phyloP scores from a whole-genome alignment of 768 basidiomycete genomes.

The Serendipita sp. region DNA sequence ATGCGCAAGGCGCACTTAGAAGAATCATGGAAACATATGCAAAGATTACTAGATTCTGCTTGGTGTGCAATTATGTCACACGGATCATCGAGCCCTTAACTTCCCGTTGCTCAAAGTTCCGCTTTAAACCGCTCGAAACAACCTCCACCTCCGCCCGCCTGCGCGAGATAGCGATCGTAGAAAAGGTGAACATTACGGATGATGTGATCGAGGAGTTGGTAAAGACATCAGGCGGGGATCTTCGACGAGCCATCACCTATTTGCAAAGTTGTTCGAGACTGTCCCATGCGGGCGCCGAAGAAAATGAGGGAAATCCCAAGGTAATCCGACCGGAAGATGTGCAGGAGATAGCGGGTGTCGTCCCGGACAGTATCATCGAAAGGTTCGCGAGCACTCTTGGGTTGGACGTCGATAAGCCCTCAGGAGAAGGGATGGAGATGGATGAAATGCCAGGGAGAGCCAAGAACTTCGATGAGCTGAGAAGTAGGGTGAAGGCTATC shows the following conservation, averaged over 20 bases:
- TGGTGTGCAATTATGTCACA: constrained; percentile 98
- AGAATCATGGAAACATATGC: constrained; percentile 99
- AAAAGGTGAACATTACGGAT: constrained; percentile 37
- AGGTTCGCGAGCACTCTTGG: constrained; percentile 57
- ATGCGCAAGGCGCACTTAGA: constrained; percentile 88
- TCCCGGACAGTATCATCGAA: constrained; percentile 56
- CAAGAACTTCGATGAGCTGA: constrained; percentile 42
- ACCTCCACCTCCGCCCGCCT: constrained; percentile 60
- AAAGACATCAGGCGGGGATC: constrained; percentile 70
- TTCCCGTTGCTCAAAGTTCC: constrained; percentile 97
- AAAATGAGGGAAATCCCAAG: constrained; percentile 42
- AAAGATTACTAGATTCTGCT: constrained; percentile 89
- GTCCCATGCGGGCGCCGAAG: constrained; percentile 34
- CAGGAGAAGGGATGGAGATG: constrained; percentile 35
- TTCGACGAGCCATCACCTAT: constrained; percentile 93
- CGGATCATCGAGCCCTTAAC: constrained; percentile 96
- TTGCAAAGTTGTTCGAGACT: constrained; percentile 89
- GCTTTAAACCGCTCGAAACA: constrained; percentile 83
- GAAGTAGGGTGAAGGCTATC: constrained; percentile 53
- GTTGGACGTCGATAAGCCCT: constrained; percentile 17
- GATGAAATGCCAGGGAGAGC: constrained; percentile 20
- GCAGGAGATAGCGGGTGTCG: constrained; percentile 93
- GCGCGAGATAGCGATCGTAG: constrained; percentile 59
- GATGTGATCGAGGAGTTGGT: constrained; percentile 57
- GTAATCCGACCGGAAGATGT: constrained; percentile 64